Evolutionary conservation across 345 rosid species (phyloP), one percentile per base, ranked within the genome.

Genomic region (Syzygium aromaticum): DNA sequence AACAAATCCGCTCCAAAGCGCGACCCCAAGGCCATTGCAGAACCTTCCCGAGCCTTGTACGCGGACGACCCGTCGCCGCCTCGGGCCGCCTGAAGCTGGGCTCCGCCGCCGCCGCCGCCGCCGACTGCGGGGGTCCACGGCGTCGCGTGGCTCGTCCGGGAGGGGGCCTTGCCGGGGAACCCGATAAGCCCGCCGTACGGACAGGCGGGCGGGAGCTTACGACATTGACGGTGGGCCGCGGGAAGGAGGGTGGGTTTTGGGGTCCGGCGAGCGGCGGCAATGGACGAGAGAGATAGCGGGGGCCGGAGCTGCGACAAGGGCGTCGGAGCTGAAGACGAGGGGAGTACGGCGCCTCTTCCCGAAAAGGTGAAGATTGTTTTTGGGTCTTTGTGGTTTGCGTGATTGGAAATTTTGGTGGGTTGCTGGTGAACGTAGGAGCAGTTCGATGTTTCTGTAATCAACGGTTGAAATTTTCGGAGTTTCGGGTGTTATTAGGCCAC

Each of bases 321-420:
- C 53, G 89, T 90, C 7, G 95, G 93, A 25, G 95, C 96, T 51
- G 99, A 95, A 49, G 99, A 97, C 59, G 99, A 96, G 89, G 99
- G 96, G 87, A 95, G 92, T 90, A 77, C 97, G 51, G 96, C 96
- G 90, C 99, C 98, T 5, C 91, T 96, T 87, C 99, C 99, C 13
- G 99, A 94, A 83, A 96, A 94, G 98, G 99, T 96, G 25, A 84
- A 52, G 22, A 21, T 33, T 54, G 10, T 17, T n/a, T n/a, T 52
- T 84, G 40, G 40, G 17, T 84, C 52, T 8, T 54, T n/a, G 16
- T 8, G 33, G 77, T 59, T 17, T 86, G 30, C 82, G 8, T 43
- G 77, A 59, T 43, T 23, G 16, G 11, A 77, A 28, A 28, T 61
- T 82, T 86, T 64, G 2, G n/a, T 46, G 33, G 46, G 4, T n/a